phyloP scores from a whole-genome alignment of 2,329 filamentous ascomycete species.

The Aureobasidium namibiae region DNA sequence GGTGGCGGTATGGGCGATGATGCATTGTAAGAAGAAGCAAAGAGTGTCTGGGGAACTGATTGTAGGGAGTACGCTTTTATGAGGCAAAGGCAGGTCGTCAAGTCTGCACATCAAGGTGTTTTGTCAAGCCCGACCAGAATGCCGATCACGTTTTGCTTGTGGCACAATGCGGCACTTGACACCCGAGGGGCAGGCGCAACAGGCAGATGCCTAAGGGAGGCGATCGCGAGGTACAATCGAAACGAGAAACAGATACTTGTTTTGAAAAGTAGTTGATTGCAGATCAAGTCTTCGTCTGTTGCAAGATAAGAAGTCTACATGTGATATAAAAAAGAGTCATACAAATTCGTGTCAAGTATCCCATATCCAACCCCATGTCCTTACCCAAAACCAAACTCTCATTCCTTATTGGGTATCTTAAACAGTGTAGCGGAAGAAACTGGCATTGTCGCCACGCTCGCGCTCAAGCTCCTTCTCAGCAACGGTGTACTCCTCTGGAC shows the following conservation, averaged over 20 bases:
- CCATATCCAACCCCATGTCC: background rate
- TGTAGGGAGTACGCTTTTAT: too few relatives aligned
- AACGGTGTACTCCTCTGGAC: conserved; percentile 42
- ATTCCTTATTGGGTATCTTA: conserved; percentile 1
- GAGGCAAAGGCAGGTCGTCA: too few relatives aligned
- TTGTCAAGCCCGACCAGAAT: background rate
- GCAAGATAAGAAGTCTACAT: background rate
- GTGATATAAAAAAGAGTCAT: background rate
- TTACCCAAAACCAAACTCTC: background rate
- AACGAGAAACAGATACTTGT: background rate
- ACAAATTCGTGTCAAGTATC: background rate
- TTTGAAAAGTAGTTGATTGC: background rate
- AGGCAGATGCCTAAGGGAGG: background rate
- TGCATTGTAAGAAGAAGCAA: too few relatives aligned
- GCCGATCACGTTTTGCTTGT: background rate
- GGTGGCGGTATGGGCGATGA: too few relatives aligned
- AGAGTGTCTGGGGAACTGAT: too few relatives aligned
- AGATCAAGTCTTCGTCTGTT: background rate
- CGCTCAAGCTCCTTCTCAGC: conserved; percentile 47
- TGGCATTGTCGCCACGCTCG: conserved; percentile 50
- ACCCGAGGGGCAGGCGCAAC: background rate
- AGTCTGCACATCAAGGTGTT: background rate
- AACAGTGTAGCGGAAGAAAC: conserved; percentile 32
- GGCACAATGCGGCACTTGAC: background rate
- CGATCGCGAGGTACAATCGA: background rate